These are phyloP conservation scores for Xanthoceras sorbifolium DNA, from an alignment of 345 rosid genomes.

Conservation along the genomic window DNA sequence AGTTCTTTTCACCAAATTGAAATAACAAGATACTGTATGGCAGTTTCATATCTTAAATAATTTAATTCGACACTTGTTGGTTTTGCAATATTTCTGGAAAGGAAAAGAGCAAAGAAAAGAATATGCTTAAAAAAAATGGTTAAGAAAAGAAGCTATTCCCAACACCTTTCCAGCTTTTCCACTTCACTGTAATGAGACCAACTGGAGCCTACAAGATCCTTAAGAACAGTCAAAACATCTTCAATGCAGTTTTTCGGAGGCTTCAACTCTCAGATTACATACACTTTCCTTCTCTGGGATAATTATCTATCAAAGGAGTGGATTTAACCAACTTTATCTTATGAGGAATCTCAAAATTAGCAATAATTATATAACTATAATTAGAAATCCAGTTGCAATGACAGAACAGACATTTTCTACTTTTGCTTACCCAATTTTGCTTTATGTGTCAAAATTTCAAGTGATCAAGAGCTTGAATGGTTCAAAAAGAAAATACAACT, in stretches of 20 bases:
- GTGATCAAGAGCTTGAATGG: neutral
- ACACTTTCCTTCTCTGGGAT: neutral
- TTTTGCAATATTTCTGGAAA: neutral
- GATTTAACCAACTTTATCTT: neutral
- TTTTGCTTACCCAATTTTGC: neutral
- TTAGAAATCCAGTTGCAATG: neutral
- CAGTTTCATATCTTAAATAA: neutral
- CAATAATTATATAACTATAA: neutral
- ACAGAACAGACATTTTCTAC: neutral
- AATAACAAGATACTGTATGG: neutral
- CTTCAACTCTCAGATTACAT: neutral
- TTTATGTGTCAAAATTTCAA: neutral
- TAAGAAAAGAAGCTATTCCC: neutral
- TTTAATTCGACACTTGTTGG: neutral
- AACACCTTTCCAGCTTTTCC: neutral
- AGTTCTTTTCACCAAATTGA: neutral
- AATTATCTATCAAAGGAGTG: neutral
- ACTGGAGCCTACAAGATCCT: conserved; percentile 7
- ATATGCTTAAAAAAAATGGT: neutral
- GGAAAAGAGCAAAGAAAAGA: neutral
- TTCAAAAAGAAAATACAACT: neutral
- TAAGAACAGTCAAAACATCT: neutral
- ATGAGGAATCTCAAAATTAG: neutral
- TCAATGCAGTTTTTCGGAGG: neutral
- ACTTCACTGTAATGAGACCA: neutral